Percentiles rank a stretch among this genome's conserved stretches.
These are phyloP conservation scores for Omphalea diandra DNA, from an alignment of 441 rosid species.

Conservation along the genomic window DNA sequence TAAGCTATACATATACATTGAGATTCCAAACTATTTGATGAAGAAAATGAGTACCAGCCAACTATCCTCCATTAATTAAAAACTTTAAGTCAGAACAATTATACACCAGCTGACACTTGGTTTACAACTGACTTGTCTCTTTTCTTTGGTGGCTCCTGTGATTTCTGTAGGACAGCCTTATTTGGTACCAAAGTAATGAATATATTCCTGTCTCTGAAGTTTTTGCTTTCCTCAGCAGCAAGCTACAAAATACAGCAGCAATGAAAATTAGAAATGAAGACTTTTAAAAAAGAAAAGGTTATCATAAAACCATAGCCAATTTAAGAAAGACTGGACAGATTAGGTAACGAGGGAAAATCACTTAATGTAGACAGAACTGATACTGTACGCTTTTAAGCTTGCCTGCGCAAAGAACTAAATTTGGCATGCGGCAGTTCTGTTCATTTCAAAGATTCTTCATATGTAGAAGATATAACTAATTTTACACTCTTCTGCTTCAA, in stretches of 20 bases:
- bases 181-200: slow-evolving; percentile 77
- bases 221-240: slow-evolving; percentile 84
- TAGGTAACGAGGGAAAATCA: no score
- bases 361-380: background rate
- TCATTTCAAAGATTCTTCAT: no score
- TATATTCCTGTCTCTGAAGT: slow-evolving; percentile 66
- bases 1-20: slow-evolving; percentile 31
- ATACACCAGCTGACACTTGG: slow-evolving; percentile 65
- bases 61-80: slow-evolving; percentile 12
- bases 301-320: background rate
- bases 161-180: slow-evolving; percentile 61
- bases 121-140: slow-evolving; percentile 46
- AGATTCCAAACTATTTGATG: slow-evolving; percentile 17
- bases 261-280: background rate
- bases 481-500: no score
- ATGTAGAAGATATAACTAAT: no score
- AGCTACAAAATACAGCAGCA: slow-evolving; percentile 46
- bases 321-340: background rate
- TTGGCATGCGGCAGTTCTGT: background rate
- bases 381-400: background rate
- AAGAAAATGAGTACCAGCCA: slow-evolving; percentile 15
- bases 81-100: no score
- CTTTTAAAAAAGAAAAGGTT: background rate
- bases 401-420: background rate
- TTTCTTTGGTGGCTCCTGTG: slow-evolving; percentile 66